These are phyloP conservation scores for Brettanomyces custersianus DNA, from an alignment of 805 yeast species.

Conservation along the genomic window DNA sequence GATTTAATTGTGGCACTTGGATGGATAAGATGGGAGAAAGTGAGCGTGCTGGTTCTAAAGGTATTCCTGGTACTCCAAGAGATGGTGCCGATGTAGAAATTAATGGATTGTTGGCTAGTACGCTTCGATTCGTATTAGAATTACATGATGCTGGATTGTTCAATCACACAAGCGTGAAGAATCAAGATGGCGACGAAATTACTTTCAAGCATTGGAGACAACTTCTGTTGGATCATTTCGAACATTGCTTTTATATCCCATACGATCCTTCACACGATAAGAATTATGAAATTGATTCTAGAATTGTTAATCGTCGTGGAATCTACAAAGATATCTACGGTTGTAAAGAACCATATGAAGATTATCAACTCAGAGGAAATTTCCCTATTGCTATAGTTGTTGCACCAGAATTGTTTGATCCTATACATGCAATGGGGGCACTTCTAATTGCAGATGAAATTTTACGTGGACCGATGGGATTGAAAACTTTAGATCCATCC, in stretches of 20 bases:
- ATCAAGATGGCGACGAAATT: constrained; percentile 47
- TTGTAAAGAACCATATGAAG: constrained; percentile 84
- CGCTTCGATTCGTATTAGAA: constrained; percentile 68
- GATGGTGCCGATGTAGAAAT: constrained; percentile 96
- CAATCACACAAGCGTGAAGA: constrained; percentile 46
- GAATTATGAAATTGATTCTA: constrained; percentile 50
- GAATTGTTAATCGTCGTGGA: constrained; percentile 79
- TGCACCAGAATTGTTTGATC: constrained; percentile 84
- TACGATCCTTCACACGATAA: constrained; percentile 49
- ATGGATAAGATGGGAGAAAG: constrained; percentile 99
- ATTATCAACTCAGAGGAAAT: constrained; percentile 87
- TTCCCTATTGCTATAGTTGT: constrained; percentile 89
- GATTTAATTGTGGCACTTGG: constrained; percentile 96
- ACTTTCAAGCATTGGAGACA: constrained; percentile 64
- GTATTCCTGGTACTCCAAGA: constrained; percentile 96
- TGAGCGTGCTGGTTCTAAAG: constrained; percentile 68
- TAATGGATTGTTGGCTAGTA: constrained; percentile 78
- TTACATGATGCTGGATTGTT: constrained; percentile 48
- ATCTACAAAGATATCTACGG: constrained; percentile 81
- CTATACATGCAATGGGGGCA: constrained; percentile 52
- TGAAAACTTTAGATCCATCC: constrained; percentile 85
- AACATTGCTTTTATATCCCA: constrained; percentile 73
- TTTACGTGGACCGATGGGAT: constrained; percentile 84
- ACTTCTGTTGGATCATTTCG: constrained; percentile 64
- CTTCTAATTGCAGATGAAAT: constrained; percentile 60